Evolutionary conservation across 129 eudicot genomes (phyloP), one percentile per base, ranked within the genome.

Genomic region (Logfia minima): DNA sequence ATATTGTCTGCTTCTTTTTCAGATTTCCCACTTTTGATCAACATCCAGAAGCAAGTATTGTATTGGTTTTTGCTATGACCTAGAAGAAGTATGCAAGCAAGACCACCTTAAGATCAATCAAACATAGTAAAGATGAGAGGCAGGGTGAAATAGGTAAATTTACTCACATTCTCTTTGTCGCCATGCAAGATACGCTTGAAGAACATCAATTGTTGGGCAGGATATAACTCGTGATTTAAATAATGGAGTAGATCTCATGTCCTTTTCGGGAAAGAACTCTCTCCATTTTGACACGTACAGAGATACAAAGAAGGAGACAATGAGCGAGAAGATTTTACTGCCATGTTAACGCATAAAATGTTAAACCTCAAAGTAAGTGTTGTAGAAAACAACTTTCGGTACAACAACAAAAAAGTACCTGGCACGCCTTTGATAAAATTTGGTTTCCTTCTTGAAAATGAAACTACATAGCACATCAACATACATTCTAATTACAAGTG

Each of bases 311-410:
- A 88, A 90, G 18, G 97, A 90, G 18, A 78, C 96, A 66, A 88
- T 68, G 39, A 93, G 85, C n/a, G 98, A 93, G 28, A 84, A 85
- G 22, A 93, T 89, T 80, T 93, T 93, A 87, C 97, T 93, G 98
- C 91, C 84, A 34, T 66, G 73, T 75, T 70, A 80, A 35, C 64
- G 52, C 21, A 74, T 59, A 35, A 74, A 41, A 60, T 55, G 23
- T 6, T 56, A 2, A n/a, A 32, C 1, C 8, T 32, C 34, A 72
- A 34, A 55, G 4, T 16, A 60, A 32, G 29, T 69, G 43, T 55
- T 16, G 70, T 65, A 29, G 35, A 65, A 65, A 45, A 76, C 70
- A 48, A 76, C 52, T 7, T 52, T 41, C 11, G 8, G 56, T 76
- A 76, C 32, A 11, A 41, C 17, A 67, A 29, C 2, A 26, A 26